These are phyloP conservation scores for Saccharum officinarum DNA, from an alignment of 176 grass and related monocot species.

Conservation along the genomic window DNA sequence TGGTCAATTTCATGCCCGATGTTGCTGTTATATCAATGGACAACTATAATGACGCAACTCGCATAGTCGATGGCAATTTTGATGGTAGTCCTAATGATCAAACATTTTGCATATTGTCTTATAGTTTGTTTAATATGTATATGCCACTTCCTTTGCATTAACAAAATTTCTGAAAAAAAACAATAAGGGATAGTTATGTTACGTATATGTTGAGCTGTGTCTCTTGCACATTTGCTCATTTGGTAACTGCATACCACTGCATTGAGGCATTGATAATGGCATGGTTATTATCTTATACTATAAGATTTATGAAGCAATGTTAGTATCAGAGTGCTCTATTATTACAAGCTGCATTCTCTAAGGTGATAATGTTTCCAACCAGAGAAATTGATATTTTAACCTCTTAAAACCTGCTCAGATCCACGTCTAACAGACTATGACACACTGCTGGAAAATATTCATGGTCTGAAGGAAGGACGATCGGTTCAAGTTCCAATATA, in stretches of 20 bases:
- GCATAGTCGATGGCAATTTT: conserved; percentile 94
- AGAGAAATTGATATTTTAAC: conserved; percentile 1
- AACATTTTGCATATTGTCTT: background rate
- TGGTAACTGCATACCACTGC: conserved; percentile 18
- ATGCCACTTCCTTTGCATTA: background rate
- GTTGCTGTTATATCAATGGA: conserved; percentile 97
- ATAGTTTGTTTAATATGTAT: background rate
- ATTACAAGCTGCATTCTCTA: background rate
- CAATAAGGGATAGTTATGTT: background rate
- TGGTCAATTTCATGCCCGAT: conserved; percentile 87
- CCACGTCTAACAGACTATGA: conserved; percentile 93
- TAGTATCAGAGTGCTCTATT: conserved; percentile 5
- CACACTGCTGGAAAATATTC: conserved; percentile 90
- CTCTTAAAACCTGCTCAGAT: conserved; percentile 54
- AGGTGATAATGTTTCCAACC: background rate
- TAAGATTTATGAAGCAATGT: background rate
- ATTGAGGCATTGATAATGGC: background rate
- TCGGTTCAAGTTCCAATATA: conserved; percentile 94
- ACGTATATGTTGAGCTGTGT: background rate
- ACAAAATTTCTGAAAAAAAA: no score
- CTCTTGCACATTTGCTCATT: background rate
- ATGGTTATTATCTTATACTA: background rate
- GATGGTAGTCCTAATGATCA: conserved; percentile 62
- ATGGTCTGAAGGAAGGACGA: conserved; percentile 82
- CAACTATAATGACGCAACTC: conserved; percentile 89